These are phyloP conservation scores for Phalaenopsis aphrodite DNA, from an alignment of 106 monocot genomes.

Conservation along the genomic window DNA sequence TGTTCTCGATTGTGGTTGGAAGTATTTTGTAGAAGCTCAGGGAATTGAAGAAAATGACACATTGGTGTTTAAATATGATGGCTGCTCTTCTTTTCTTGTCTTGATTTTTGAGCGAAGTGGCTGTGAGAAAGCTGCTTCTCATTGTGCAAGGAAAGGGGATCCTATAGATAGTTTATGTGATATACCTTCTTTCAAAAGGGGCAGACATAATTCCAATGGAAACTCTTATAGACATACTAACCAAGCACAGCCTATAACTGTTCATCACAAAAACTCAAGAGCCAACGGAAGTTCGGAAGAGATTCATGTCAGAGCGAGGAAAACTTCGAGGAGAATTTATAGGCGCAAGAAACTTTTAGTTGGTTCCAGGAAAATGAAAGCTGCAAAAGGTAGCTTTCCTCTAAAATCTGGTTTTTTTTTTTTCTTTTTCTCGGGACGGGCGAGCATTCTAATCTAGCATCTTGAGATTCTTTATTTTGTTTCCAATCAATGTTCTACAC, in stretches of 20 bases:
- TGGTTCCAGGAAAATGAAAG: background rate
- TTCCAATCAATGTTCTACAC: too few species aligned
- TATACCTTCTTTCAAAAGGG: background rate
- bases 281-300: background rate
- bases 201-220: too few species aligned
- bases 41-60: slow-evolving; percentile 11
- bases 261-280: background rate
- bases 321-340: background rate
- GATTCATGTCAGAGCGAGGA: background rate
- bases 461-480: too few species aligned
- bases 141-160: slow-evolving; percentile 6
- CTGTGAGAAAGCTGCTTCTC: slow-evolving; percentile 24
- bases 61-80: slow-evolving; percentile 26
- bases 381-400: background rate
- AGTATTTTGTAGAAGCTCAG: slow-evolving; percentile 24
- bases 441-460: too few species aligned
- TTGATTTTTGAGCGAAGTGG: slow-evolving; percentile 17
- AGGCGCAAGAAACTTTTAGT: background rate
- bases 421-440: too few species aligned
- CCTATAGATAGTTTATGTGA: slow-evolving; percentile 9
- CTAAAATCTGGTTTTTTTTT: background rate
- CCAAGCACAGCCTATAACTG: background rate
- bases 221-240: background rate
- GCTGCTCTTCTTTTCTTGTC: slow-evolving; percentile 18
- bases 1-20: slow-evolving; percentile 21